These are phyloP conservation scores for Limnomonas spitsbergensis DNA, from an alignment of 139 green algal genomes.

Conservation along the genomic window DNA sequence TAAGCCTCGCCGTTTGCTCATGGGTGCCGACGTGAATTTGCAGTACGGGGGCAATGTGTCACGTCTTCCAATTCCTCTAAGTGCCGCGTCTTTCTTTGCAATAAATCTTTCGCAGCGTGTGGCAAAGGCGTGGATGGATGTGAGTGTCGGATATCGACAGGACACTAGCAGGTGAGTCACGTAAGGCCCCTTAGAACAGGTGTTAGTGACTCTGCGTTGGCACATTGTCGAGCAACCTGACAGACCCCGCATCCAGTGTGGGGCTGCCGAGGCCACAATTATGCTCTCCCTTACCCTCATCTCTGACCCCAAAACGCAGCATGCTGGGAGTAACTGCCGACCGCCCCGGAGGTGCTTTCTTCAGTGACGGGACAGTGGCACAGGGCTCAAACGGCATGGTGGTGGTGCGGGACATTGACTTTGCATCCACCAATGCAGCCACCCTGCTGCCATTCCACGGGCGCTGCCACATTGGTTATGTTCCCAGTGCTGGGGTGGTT, in stretches of 20 bases:
- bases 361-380: constrained; percentile 72
- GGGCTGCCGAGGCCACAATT: no score
- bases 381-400: constrained; percentile 61
- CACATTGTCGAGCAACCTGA: not conserved
- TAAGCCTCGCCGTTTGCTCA: no score
- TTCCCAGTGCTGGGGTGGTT: constrained; percentile 72
- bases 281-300: not conserved
- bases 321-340: constrained; percentile 46
- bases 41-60: no score
- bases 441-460: constrained; percentile 91
- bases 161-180: constrained; percentile 44
- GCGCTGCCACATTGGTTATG: constrained; percentile 86
- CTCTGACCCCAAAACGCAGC: not conserved
- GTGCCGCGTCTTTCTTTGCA: no score
- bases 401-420: constrained; percentile 88
- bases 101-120: constrained; percentile 82
- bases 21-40: not conserved
- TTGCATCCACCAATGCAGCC: constrained; percentile 65
- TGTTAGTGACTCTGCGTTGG: not conserved
- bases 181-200: not conserved
- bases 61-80: no score
- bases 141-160: constrained; percentile 61
- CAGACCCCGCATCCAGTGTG: not conserved
- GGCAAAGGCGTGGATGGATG: constrained; percentile 83
- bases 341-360: constrained; percentile 59